Conservation (phyloP, 169 alveolate species). For the Plasmodium ovale region DNA sequence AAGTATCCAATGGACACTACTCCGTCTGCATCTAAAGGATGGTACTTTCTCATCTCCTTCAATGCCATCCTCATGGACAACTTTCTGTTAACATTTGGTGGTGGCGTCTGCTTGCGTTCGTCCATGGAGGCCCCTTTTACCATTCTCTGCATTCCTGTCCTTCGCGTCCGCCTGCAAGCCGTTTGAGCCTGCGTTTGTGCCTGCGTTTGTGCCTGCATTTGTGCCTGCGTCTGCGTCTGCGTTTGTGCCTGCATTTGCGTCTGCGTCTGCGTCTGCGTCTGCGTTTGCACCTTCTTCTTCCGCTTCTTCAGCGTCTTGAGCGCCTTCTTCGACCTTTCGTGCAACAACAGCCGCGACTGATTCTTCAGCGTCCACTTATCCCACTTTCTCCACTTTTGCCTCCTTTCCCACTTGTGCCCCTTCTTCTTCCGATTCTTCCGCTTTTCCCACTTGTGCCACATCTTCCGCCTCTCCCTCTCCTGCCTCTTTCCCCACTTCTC, state of each 20-base stretch:
- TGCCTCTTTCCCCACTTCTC: constrained; percentile 1
- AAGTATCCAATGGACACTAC: constrained; percentile 93
- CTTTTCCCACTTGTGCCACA: no score
- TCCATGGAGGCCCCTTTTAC: no score
- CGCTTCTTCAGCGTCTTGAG: constrained; percentile 1
- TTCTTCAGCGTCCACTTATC: not conserved
- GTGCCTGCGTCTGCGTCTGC: not conserved
- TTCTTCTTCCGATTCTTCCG: not conserved
- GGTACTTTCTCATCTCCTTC: constrained; percentile 68
- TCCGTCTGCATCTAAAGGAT: constrained; percentile 94
- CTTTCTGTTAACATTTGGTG: not conserved
- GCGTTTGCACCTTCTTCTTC: not conserved
- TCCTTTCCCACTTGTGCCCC: no score
- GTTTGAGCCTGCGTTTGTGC: no score
- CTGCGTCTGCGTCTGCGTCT: not conserved
- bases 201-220: not conserved
- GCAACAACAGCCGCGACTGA: not conserved
- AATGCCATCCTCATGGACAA: not conserved
- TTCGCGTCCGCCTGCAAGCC: no score
- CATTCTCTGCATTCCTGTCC: no score
- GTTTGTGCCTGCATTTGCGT: constrained; percentile 1
- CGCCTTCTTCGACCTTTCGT: not conserved
- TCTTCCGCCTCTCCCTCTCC: not conserved
- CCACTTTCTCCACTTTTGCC: not conserved
- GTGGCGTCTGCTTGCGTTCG: not conserved